Evolutionary conservation across 202 grass and related monocot genomes (phyloP).

Genomic region (Brachypodium distachyon): DNA sequence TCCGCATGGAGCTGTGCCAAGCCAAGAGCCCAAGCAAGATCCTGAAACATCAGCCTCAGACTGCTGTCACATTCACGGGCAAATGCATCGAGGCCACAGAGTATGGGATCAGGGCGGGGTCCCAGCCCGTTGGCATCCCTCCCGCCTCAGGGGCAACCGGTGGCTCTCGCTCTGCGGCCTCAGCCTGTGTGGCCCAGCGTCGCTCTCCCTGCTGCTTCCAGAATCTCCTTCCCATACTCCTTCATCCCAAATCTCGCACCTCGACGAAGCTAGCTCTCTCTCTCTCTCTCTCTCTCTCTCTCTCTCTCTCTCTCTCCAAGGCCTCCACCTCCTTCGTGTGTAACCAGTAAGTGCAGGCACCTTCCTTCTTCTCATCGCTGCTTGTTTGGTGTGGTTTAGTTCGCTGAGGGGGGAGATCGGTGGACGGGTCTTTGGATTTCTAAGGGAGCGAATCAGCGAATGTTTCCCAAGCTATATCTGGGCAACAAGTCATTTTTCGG

Average conservation of each 20-base stretch:
- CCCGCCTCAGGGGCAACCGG: slow-evolving; percentile 15
- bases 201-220: neutral
- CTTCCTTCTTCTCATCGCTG: neutral
- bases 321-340: neutral
- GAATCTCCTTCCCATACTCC: neutral
- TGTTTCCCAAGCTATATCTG: no score
- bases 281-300: neutral
- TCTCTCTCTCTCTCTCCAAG: neutral
- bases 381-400: neutral
- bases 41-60: no score
- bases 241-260: neutral
- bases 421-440: neutral
- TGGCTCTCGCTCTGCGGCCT: slow-evolving; percentile 1
- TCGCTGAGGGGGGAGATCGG: neutral
- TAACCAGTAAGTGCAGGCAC: neutral
- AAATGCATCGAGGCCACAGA: neutral
- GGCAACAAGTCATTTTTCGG: no score
- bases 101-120: neutral
- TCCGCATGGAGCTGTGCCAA: no score
- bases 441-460: neutral
- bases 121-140: neutral
- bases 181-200: neutral
- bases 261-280: no score
- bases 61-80: neutral
- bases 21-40: no score